Conservation (phyloP, 2,329 filamentous ascomycete species). For the Trichoderma koningiopsis region DNA sequence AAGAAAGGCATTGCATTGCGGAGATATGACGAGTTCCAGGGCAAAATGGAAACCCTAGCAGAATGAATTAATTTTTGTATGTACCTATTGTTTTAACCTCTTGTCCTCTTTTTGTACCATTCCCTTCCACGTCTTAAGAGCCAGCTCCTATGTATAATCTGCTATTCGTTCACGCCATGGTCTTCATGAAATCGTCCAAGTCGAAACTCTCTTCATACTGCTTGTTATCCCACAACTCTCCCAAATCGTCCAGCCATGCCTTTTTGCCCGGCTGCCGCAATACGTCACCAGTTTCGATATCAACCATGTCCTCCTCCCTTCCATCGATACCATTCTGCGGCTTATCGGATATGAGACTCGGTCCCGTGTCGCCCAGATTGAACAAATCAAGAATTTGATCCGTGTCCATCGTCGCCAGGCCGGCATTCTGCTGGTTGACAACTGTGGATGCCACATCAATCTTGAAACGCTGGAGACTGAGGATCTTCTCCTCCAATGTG, state of each 20-base stretch:
- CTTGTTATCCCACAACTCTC: constrained; percentile 94
- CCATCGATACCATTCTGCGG: constrained; percentile 60
- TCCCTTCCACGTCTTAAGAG: background rate
- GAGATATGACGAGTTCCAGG: background rate
- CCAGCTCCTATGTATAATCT: background rate
- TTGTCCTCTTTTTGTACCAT: background rate
- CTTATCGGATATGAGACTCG: constrained; percentile 64
- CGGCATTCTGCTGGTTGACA: constrained; percentile 98
- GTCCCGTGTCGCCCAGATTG: constrained; percentile 79
- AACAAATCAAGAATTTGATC: constrained; percentile 98
- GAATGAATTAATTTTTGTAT: background rate
- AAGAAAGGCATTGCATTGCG: background rate
- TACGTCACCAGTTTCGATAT: constrained; percentile 88
- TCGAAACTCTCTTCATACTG: constrained; percentile 99
- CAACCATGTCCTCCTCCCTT: constrained; percentile 83
- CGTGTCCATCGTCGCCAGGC: constrained; percentile 93
- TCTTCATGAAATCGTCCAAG: constrained; percentile 91
- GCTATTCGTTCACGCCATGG: constrained; percentile 65
- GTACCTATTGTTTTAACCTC: background rate
- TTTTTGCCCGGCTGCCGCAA: constrained; percentile 96
- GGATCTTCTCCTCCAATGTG: constrained; percentile 96
- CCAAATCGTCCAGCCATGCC: constrained; percentile 89
- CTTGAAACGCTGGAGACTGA: constrained; percentile 98
- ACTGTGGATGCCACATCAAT: constrained; percentile 98
- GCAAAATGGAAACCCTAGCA: background rate